Base-by-base conservation (phyloP, 805 yeast genomes). In the Schwanniomyces occidentalis region DNA sequence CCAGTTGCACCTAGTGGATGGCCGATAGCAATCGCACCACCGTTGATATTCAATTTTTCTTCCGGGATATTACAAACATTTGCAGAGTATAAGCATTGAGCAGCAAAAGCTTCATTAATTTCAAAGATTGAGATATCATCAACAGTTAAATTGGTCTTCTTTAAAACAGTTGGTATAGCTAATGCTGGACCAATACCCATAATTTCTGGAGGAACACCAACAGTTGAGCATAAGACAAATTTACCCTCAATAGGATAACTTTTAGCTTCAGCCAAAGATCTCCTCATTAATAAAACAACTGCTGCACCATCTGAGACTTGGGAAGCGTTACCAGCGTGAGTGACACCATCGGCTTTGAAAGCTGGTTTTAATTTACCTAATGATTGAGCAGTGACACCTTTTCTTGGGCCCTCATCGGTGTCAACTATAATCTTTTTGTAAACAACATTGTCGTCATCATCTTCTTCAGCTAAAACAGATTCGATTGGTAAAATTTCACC, bases 181-280 rank as follows among this genome's bases (percentile, higher is more conserved):
- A 76, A 79, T 17, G 95, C 97, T 39, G 99, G 99, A 27, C 98
- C 99, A 51, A 91, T 80, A 40, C 98, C 99, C 99, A 91, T 91
- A 42, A 90, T 78, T 65, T 88, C 95, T 15, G 97, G 97, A 37
- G 97, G 96, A 29, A 90, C 96, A 51, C 99, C 99, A 37, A 85
- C 91, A 25, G 81, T 70, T 48, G 83, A 76, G 53, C 86, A 81
- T 49, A 81, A 83, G 43, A 89, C 79, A 50, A 78, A 91, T 69
- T 85, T 86, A 43, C 82, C 99, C 39, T 83, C 52, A 41, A 88
- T 79, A 36, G 85, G 82, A 49, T 85, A 73, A 24, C 83, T 82
- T 39, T 81, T 65, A 49, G 74, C 65, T 60, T 84, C 80, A 15
- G 99, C 99, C 38, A 84, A 71, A 13, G 88, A 83, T 62, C 98